Conservation (phyloP, 1,284 basidiomycete genomes). For the Pyrrhoderma noxium region DNA sequence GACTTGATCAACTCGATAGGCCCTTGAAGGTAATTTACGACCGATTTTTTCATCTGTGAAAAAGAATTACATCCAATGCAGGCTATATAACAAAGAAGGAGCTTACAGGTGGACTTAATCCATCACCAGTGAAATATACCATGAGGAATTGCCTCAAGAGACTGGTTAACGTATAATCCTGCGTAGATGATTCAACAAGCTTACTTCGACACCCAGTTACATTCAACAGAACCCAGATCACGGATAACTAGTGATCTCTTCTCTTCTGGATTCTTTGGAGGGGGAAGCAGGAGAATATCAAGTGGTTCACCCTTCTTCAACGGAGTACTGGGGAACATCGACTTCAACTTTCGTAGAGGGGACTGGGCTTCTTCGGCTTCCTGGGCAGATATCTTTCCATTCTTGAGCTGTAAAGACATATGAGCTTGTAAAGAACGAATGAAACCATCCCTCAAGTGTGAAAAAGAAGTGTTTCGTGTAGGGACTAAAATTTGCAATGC, state of each 20-base stretch:
- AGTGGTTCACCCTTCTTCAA: conserved; percentile 58
- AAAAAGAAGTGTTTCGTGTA: conserved; percentile 72
- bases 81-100: not conserved
- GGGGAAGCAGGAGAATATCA: conserved; percentile 60
- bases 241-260: conserved; percentile 57
- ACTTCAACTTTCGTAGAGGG: conserved; percentile 65
- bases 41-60: conserved; percentile 41
- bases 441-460: conserved; percentile 82
- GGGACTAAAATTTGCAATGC: conserved; percentile 56
- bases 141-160: conserved; percentile 48
- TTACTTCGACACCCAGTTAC: conserved; percentile 57
- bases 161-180: not conserved
- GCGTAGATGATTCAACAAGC: not conserved
- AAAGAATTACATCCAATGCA: not conserved
- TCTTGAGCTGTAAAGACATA: conserved; percentile 46
- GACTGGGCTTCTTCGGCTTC: conserved; percentile 49
- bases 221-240: conserved; percentile 64
- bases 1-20: not conserved
- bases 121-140: conserved; percentile 65
- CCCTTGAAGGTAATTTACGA: conserved; percentile 17
- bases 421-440: conserved; percentile 68
- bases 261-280: conserved; percentile 33
- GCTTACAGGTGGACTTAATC: conserved; percentile 64
- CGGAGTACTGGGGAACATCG: conserved; percentile 65
- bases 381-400: conserved; percentile 47